Conservation (phyloP, 148 eudicot species). For the Fagopyrum homotropicum region DNA sequence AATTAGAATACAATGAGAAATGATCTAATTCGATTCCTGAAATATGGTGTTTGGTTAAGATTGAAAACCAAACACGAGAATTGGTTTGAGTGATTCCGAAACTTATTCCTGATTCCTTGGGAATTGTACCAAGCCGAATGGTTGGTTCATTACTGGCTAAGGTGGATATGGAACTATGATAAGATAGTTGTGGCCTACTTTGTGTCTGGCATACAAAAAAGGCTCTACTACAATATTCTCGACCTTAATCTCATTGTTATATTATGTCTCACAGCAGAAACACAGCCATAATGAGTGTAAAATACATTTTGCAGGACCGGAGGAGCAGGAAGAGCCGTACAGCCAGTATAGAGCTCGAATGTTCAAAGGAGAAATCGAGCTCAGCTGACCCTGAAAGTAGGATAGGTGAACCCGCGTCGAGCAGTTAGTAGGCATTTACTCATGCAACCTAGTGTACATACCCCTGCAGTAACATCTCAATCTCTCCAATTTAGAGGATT, state of each 20-base stretch:
- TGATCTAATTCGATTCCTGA: no score
- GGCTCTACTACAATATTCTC: neutral
- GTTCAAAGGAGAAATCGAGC: conserved; percentile 46
- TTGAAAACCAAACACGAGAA: no score
- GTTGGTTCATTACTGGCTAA: no score
- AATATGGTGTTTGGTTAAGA: no score
- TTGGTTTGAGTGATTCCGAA: no score
- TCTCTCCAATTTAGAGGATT: no score
- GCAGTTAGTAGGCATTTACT: neutral
- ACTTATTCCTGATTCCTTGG: no score
- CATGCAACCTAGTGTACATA: neutral
- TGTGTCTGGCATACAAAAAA: neutral
- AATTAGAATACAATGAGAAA: no score
- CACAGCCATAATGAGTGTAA: neutral
- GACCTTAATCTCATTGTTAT: no score
- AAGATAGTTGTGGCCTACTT: neutral
- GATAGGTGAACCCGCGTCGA: conserved; percentile 28
- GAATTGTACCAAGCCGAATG: no score
- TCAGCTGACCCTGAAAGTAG: conserved; percentile 40
- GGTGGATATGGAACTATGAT: no score
- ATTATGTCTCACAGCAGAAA: neutral
- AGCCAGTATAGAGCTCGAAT: conserved; percentile 70
- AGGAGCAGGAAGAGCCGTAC: conserved; percentile 67
- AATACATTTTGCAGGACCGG: conserved; percentile 47
- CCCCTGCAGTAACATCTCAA: neutral